phyloP scores from a whole-genome alignment of 2,329 filamentous ascomycete genomes.

The Aspergillaceae sp. region DNA sequence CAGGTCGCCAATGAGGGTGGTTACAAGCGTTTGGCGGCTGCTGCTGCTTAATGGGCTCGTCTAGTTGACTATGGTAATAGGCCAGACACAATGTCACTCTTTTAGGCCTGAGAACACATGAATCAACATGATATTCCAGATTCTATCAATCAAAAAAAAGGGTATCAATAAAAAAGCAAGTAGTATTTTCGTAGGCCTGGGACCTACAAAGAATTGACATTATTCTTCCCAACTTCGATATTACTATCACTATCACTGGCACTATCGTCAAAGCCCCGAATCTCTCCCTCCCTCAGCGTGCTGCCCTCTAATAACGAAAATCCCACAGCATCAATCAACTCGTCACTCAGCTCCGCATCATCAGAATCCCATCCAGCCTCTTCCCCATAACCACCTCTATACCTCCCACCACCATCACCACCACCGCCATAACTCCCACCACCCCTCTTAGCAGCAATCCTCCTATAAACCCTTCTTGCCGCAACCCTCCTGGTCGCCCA shows the following conservation, averaged over 20 bases:
- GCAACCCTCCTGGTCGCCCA: conserved; percentile 1
- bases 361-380: conserved; percentile 5
- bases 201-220: too few species aligned
- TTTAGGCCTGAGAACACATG: not conserved
- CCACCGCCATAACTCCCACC: not conserved
- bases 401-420: not conserved
- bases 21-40: conserved; percentile 35
- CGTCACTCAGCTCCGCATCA: conserved; percentile 7
- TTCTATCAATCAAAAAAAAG: too few species aligned
- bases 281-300: not conserved
- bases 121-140: too few species aligned
- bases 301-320: conserved; percentile 7
- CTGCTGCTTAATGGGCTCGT: conserved; percentile 9
- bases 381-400: not conserved
- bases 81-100: not conserved
- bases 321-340: conserved; percentile 4
- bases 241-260: not conserved
- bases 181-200: too few species aligned
- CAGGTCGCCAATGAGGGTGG: conserved; percentile 57
- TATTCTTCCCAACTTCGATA: not conserved
- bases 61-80: too few species aligned
- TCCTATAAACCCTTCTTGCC: not conserved
- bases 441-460: not conserved
- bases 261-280: not conserved
- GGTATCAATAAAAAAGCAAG: not conserved